These are phyloP conservation scores for Leptomonas seymouri DNA, from an alignment of 208 protist species.

Conservation along the genomic window DNA sequence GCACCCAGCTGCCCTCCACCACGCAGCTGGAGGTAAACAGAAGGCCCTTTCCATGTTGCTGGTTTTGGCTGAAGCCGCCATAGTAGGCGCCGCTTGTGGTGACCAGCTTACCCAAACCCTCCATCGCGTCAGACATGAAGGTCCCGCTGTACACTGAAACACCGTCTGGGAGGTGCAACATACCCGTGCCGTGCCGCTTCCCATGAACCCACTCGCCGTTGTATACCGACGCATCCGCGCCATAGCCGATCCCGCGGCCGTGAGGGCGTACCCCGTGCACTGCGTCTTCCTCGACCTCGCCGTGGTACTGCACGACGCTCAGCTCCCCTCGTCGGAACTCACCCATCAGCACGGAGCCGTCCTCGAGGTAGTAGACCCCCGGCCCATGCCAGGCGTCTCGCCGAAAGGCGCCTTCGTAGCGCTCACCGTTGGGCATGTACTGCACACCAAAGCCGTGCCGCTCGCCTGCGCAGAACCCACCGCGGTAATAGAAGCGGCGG, in stretches of 20 bases:
- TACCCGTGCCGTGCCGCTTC: constrained; percentile 72
- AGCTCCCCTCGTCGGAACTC: constrained; percentile 54
- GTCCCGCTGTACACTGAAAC: constrained; percentile 70
- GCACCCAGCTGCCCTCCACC: constrained; percentile 64
- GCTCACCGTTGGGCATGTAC: constrained; percentile 65
- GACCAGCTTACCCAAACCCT: constrained; percentile 71
- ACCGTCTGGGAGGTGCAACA: constrained; percentile 49
- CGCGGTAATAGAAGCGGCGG: constrained; percentile 55
- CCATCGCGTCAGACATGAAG: constrained; percentile 60
- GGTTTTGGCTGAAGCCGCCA: constrained; percentile 60
- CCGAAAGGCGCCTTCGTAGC: constrained; percentile 68
- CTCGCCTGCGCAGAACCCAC: constrained; percentile 61
- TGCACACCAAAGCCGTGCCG: constrained; percentile 68
- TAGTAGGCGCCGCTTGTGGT: constrained; percentile 62
- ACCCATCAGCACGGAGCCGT: constrained; percentile 75
- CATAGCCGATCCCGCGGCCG: constrained; percentile 58
- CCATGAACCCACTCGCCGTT: constrained; percentile 89
- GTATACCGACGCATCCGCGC: constrained; percentile 51
- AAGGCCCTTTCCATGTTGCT: constrained; percentile 70
- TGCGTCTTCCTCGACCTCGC: constrained; percentile 61
- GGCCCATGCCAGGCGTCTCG: constrained; percentile 64
- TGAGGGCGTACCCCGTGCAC: constrained; percentile 42
- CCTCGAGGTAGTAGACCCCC: constrained; percentile 64
- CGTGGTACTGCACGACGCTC: constrained; percentile 56
- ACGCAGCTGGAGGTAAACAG: constrained; percentile 40